Conservation (phyloP, 208 protist genomes). For the Acanthamoeba divionensis region DNA sequence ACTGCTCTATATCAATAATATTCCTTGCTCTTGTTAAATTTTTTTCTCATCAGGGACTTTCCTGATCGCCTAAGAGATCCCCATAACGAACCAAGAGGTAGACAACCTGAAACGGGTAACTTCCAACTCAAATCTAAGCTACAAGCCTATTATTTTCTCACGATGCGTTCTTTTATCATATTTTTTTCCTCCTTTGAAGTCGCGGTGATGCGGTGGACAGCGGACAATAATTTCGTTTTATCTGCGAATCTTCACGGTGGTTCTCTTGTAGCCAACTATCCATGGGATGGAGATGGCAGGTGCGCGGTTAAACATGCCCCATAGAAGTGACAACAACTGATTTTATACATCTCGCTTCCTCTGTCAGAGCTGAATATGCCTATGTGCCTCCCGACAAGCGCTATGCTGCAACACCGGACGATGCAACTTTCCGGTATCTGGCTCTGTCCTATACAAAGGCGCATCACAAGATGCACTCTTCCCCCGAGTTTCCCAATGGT, state of each 20-base stretch:
- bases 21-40: neutral
- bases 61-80: neutral
- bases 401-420: slow-evolving; percentile 21
- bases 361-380: too few relatives aligned
- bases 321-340: too few relatives aligned
- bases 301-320: too few relatives aligned
- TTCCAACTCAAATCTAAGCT: too few relatives aligned
- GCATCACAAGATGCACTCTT: slow-evolving; percentile 56
- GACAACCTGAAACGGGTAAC: too few relatives aligned
- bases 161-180: too few relatives aligned
- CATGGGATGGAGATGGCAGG: slow-evolving; percentile 58
- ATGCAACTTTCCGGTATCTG: slow-evolving; percentile 53
- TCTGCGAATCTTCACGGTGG: slow-evolving; percentile 73
- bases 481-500: slow-evolving; percentile 53
- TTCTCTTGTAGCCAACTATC: slow-evolving; percentile 68
- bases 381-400: neutral
- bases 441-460: slow-evolving; percentile 53
- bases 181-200: too few relatives aligned
- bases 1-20: neutral
- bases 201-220: slow-evolving; percentile 66
- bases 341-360: too few relatives aligned
- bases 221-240: slow-evolving; percentile 61
- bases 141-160: too few relatives aligned
- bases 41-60: neutral
- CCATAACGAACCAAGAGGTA: too few relatives aligned